Evolutionary conservation across 345 rosid genomes (phyloP), one percentile per base, ranked within the genome.

Genomic region (Murraya paniculata): DNA sequence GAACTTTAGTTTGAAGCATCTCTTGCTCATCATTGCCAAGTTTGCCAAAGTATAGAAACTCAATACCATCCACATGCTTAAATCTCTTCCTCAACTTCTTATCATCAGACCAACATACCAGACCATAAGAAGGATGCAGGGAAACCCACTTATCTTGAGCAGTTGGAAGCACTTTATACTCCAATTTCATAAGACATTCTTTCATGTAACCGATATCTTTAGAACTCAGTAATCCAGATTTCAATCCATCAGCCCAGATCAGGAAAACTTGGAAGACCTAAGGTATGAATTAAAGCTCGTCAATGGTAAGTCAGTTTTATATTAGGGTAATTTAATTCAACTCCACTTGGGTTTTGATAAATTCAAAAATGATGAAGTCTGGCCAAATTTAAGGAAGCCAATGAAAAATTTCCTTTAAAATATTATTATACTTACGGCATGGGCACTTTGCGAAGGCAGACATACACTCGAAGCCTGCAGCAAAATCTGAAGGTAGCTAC

Each of bases 51-150:
- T 82, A 72, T 3, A 95, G 78, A 77, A 90, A 89, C 72, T 88
- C 90, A 78, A 95, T 79, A 39, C 85, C 83, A 71, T 88, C 87
- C 82, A 81, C 78, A 74, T 83, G 80, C 85, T 82, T 90, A 78
- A 92, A 95, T 74, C 84, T 92, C 80, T 85, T 85, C 84, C 82
- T 81, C 79, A 93, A 78, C 81, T 91, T 84, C 69, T 87, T 85
- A 82, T 92, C 88, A 75, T 93, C 96, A 81, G 90, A 89, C 99
- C 98, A 95, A 80, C 96, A 93, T 33, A 93, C 89, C 41, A 88
- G 86, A 83, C 97, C 95, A 71, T 83, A 90, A 33, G 97, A 92
- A 71, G 92, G 86, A 81, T 95, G 97, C 69, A 93, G 77, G 30
- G 98, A 93, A 71, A 92, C 97, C 98, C 97, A 95, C 81, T 88